A percentile compares a stretch with the other conserved stretches of the same genome.
These are phyloP conservation scores for Mixia osmundae DNA, from an alignment of 1,284 basidiomycete genomes.

Conservation along the genomic window DNA sequence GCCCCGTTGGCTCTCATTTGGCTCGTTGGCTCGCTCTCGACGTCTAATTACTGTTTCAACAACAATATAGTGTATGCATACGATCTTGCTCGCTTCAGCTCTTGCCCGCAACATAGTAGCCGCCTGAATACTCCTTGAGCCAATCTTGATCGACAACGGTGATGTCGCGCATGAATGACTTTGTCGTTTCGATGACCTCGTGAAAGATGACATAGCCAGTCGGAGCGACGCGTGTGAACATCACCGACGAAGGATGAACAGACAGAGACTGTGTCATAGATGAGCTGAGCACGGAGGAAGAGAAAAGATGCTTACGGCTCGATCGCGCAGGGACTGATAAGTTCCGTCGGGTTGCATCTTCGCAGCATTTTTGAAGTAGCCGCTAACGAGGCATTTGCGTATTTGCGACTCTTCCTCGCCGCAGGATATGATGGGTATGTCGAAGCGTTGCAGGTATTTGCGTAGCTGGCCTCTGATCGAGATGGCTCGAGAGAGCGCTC, in stretches of 20 bases:
- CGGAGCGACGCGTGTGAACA: constrained; percentile 73
- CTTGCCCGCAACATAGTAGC: constrained; percentile 8
- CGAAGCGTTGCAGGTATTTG: constrained; percentile 75
- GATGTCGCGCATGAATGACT: constrained; percentile 36
- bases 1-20: too few relatives aligned
- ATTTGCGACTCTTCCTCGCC: constrained; percentile 30
- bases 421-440: constrained; percentile 38
- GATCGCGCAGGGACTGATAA: constrained; percentile 57
- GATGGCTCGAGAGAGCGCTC: constrained; percentile 71
- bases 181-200: constrained; percentile 87
- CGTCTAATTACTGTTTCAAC: too few relatives aligned
- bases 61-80: too few relatives aligned
- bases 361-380: constrained; percentile 85
- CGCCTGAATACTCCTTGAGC: constrained; percentile 8
- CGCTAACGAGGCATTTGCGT: constrained; percentile 61
- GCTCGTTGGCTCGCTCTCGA: too few relatives aligned
- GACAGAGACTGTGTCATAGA: constrained; percentile 37
- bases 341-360: constrained; percentile 26
- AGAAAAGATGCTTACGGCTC: constrained; percentile 35
- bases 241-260: constrained; percentile 77
- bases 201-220: constrained; percentile 87
- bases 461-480: constrained; percentile 76
- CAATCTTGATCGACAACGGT: constrained; percentile 25
- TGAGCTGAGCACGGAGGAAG: constrained; percentile 1
- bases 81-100: too few relatives aligned